A percentile compares a stretch with the other conserved stretches of the same genome.
phyloP scores from a whole-genome alignment of 2,329 filamentous ascomycete species.

The Trichoderma guizhouense region DNA sequence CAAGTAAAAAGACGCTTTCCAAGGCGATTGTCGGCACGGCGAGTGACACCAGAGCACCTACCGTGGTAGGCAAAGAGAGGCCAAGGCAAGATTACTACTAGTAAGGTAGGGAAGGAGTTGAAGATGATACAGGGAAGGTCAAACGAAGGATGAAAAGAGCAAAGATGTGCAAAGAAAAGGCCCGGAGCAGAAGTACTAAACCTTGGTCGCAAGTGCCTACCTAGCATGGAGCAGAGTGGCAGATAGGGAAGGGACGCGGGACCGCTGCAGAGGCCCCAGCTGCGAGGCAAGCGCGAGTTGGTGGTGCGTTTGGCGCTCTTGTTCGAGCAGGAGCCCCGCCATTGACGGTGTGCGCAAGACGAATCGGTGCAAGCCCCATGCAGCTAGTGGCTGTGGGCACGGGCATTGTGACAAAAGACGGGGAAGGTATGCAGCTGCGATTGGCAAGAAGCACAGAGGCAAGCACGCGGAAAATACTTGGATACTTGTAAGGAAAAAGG shows the following conservation, averaged over 20 bases:
- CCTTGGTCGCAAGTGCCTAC: not conserved
- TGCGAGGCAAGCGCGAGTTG: constrained; percentile 10
- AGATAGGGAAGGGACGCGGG: constrained; percentile 4
- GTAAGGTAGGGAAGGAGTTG: not conserved
- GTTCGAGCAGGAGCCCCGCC: constrained; percentile 7
- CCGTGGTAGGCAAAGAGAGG: not conserved
- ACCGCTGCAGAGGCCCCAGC: not conserved
- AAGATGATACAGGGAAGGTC: constrained; percentile 2
- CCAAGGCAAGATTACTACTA: not conserved
- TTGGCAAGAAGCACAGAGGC: not conserved
- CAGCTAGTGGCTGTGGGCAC: constrained; percentile 4
- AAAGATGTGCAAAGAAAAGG: constrained; percentile 21
- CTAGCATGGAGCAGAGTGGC: not conserved
- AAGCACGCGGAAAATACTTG: not conserved
- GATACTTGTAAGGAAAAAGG: not conserved
- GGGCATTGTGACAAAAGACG: constrained; percentile 7
- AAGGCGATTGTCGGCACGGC: not conserved
- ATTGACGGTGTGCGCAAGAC: not conserved
- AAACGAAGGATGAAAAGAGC: constrained; percentile 20
- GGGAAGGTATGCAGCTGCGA: not conserved
- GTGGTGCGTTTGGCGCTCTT: not conserved
- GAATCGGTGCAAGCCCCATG: not conserved
- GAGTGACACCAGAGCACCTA: not conserved
- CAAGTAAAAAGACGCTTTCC: not conserved
- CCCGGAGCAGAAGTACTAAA: not conserved